Percentiles rank a stretch among this genome's conserved stretches.
Conservation (phyloP, 768 basidiomycete species). For the Tylopilus sp. region DNA sequence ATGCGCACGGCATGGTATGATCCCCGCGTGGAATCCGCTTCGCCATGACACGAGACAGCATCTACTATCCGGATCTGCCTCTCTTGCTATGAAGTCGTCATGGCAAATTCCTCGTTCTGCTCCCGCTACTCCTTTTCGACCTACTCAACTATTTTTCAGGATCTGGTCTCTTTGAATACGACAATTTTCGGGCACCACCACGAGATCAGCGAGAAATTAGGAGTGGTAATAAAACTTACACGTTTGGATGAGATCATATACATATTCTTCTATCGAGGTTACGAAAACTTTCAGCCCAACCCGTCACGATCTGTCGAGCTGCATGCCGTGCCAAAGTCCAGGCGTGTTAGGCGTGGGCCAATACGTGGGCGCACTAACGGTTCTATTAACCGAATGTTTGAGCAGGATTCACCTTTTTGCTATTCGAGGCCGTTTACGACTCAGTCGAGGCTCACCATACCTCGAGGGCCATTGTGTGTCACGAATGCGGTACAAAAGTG, state of each 20-base stretch:
- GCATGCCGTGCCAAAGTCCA: not conserved
- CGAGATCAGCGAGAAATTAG: slow-evolving; percentile 62
- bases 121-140: not conserved
- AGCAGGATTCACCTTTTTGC: slow-evolving; percentile 21
- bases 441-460: not conserved
- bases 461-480: not conserved
- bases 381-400: slow-evolving; percentile 14
- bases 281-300: not conserved
- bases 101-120: slow-evolving; percentile 3
- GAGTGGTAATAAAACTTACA: slow-evolving; percentile 67
- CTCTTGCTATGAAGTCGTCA: slow-evolving; percentile 1
- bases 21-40: slow-evolving; percentile 7
- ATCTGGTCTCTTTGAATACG: slow-evolving; percentile 37
- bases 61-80: not conserved
- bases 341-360: slow-evolving; percentile 12
- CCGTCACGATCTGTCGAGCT: slow-evolving; percentile 1
- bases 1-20: not conserved
- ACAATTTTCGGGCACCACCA: slow-evolving; percentile 64
- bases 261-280: slow-evolving; percentile 8
- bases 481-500: not conserved
- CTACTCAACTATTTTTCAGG: slow-evolving; percentile 29
- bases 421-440: slow-evolving; percentile 11
- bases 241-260: slow-evolving; percentile 49
- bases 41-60: not conserved
- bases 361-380: not conserved